Conservation (phyloP, 2,329 filamentous ascomycete species). For the Aspergillus caelatus region DNA sequence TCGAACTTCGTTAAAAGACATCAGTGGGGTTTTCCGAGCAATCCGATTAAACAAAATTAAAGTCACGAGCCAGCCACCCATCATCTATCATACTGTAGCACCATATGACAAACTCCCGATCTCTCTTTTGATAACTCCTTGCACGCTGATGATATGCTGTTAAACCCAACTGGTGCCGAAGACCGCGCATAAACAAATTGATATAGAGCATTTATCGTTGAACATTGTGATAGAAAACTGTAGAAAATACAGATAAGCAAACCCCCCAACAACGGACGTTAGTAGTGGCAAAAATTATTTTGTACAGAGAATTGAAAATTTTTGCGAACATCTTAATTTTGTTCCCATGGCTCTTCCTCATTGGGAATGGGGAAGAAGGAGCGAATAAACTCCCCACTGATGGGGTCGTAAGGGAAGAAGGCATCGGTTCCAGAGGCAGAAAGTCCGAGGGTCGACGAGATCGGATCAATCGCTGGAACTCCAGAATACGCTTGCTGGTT, state of each 20-base stretch:
- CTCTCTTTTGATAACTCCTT: constrained; percentile 3
- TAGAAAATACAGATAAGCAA: constrained; percentile 5
- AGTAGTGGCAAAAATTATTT: background rate
- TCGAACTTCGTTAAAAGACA: background rate
- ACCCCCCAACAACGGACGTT: constrained; percentile 1
- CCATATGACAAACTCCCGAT: background rate
- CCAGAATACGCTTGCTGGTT: background rate
- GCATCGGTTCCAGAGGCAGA: constrained; percentile 22
- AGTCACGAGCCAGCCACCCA: background rate
- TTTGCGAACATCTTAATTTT: background rate
- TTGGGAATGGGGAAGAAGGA: constrained; percentile 39
- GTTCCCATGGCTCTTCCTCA: constrained; percentile 32
- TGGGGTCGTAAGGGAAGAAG: constrained; percentile 44
- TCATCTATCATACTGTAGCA: background rate
- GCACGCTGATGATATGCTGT: background rate
- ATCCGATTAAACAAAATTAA: background rate
- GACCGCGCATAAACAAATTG: background rate
- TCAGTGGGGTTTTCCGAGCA: background rate
- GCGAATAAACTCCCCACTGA: constrained; percentile 41
- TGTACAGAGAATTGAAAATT: background rate
- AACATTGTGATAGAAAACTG: background rate
- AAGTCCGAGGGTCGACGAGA: constrained; percentile 14
- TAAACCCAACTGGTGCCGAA: background rate
- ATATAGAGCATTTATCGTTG: background rate
- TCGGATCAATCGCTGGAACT: constrained; percentile 8